These are phyloP conservation scores for Artemisia argyi DNA, from an alignment of 129 eudicot genomes.

Conservation along the genomic window DNA sequence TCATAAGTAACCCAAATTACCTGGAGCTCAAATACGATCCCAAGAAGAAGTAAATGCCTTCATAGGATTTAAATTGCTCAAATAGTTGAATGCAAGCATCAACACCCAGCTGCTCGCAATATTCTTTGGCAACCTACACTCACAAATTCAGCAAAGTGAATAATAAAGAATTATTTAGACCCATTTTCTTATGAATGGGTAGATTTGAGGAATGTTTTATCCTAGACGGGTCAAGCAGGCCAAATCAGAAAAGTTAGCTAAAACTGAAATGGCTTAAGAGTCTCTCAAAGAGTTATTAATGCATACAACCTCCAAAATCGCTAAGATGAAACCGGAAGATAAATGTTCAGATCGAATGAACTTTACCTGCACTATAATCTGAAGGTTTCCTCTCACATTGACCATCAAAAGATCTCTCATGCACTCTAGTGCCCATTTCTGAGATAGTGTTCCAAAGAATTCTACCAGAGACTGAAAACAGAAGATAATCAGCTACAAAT, in stretches of 20 bases:
- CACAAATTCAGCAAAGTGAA: not conserved
- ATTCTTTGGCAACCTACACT: slow-evolving; percentile 18
- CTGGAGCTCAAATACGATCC: slow-evolving; percentile 21
- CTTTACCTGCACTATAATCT: slow-evolving; percentile 23
- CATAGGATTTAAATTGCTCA: slow-evolving; percentile 17
- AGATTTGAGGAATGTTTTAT: no score
- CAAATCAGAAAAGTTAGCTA: no score
- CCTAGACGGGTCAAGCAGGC: no score
- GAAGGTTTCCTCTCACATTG: slow-evolving; percentile 21
- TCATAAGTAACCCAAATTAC: slow-evolving; percentile 1
- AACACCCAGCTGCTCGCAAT: slow-evolving; percentile 18
- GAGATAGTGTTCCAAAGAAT: slow-evolving; percentile 13
- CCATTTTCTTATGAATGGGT: no score
- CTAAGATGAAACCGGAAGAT: no score
- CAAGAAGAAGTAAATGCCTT: slow-evolving; percentile 15
- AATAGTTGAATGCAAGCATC: slow-evolving; percentile 15
- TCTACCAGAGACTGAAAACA: slow-evolving; percentile 12
- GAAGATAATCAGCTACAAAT: not conserved
- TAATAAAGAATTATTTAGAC: no score
- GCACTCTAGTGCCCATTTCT: slow-evolving; percentile 18
- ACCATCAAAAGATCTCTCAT: slow-evolving; percentile 15
- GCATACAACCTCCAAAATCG: no score
- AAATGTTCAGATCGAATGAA: not conserved
- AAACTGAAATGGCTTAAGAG: no score
- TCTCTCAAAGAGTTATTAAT: not conserved